Conservation (phyloP, 192 early-diverging fungal genomes). For the Coemansia pectinata region DNA sequence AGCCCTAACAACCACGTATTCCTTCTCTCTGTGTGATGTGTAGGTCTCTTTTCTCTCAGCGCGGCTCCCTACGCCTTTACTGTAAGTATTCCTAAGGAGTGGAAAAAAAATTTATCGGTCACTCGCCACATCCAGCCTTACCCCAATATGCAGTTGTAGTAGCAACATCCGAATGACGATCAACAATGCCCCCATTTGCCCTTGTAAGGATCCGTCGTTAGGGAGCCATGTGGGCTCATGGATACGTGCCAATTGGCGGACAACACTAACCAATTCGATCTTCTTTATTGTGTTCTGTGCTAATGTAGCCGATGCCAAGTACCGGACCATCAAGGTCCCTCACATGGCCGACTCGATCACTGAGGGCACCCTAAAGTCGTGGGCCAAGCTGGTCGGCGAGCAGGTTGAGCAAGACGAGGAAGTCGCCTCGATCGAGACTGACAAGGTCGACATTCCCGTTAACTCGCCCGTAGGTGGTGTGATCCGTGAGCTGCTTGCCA, state of each 20-base stretch:
- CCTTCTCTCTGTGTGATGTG: background rate
- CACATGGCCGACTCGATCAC: conserved; percentile 98
- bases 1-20: background rate
- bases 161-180: conserved; percentile 20
- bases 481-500: conserved; percentile 78
- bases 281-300: background rate
- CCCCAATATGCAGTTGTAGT: background rate
- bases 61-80: conserved; percentile 38
- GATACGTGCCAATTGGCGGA: background rate
- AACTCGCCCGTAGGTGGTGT: conserved; percentile 93
- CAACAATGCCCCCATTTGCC: background rate
- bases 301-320: conserved; percentile 49
- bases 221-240: background rate
- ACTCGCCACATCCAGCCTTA: background rate
- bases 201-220: background rate
- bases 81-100: conserved; percentile 30
- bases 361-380: conserved; percentile 94
- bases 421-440: conserved; percentile 97
- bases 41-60: conserved; percentile 39
- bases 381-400: conserved; percentile 97
- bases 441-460: conserved; percentile 98
- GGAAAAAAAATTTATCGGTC: conserved; percentile 19
- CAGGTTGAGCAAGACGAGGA: conserved; percentile 93
- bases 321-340: conserved; percentile 82
- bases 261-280: background rate